phyloP scores from a whole-genome alignment of 345 rosid species.

The Cardiospermum halicacabum region DNA sequence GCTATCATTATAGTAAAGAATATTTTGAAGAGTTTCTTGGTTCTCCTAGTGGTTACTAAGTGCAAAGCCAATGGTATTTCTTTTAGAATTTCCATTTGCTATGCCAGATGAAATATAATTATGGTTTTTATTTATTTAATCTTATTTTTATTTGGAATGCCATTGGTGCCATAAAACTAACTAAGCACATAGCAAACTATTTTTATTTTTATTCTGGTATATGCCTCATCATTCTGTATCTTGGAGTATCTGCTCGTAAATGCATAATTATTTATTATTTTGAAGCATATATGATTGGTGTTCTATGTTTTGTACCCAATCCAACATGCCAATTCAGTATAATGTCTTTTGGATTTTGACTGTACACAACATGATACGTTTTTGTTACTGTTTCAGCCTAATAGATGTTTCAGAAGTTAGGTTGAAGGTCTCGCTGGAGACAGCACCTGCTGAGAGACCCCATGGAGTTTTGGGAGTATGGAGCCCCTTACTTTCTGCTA shows the following conservation, averaged over 20 bases:
- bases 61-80: neutral
- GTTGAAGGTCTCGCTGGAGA: constrained; percentile 80
- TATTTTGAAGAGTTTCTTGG: neutral
- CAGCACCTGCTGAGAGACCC: constrained; percentile 91
- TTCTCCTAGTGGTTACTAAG: neutral
- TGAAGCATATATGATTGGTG: neutral
- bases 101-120: no score
- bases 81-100: neutral
- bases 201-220: no score
- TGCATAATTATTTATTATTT: no score
- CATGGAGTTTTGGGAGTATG: constrained; percentile 90
- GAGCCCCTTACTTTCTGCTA: constrained; percentile 92
- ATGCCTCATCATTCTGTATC: neutral
- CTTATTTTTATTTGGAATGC: no score
- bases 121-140: no score
- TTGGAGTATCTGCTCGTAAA: neutral
- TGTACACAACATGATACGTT: neutral
- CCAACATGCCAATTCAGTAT: neutral
- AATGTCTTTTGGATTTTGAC: neutral
- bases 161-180: no score
- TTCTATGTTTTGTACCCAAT: constrained; percentile 10
- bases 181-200: no score
- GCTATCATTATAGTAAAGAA: neutral
- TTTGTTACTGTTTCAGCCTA: constrained; percentile 50
- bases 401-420: constrained; percentile 94